A percentile compares a stretch with the other conserved stretches of the same genome.
phyloP scores from a whole-genome alignment of 1,284 basidiomycete species.

The Puccinia hordei region DNA sequence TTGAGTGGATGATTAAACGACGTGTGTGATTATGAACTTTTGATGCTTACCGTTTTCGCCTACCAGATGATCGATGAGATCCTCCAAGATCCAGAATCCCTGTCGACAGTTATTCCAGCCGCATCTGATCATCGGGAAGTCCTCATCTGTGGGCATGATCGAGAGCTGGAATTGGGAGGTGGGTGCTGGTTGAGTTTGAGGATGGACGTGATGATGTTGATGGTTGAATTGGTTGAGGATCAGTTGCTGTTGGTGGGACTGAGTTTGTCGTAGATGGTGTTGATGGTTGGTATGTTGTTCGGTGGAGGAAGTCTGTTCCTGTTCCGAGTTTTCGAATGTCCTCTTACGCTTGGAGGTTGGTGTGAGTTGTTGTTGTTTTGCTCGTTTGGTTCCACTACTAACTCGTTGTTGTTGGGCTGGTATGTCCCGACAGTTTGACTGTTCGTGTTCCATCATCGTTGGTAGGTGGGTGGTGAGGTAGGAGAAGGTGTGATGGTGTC shows the following conservation, averaged over 20 bases:
- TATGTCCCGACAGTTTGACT: background rate
- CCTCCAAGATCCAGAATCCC: constrained; percentile 37
- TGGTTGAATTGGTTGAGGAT: background rate
- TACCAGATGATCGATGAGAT: constrained; percentile 32
- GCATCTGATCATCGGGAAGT: constrained; percentile 49
- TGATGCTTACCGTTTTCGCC: constrained; percentile 31
- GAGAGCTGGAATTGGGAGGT: background rate
- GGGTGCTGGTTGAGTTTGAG: background rate
- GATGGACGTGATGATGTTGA: background rate
- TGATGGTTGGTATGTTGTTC: background rate
- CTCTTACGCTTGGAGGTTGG: constrained; percentile 1
- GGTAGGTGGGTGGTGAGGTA: too few relatives aligned
- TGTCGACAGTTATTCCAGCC: constrained; percentile 39
- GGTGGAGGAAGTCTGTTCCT: background rate
- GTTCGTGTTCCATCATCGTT: background rate
- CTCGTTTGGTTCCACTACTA: too few relatives aligned
- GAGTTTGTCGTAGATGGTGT: background rate
- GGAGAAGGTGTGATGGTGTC: too few relatives aligned
- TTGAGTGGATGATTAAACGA: background rate
- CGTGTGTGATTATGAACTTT: background rate
- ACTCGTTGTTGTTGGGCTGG: too few relatives aligned
- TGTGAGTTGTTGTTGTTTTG: too few relatives aligned
- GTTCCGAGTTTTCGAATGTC: background rate
- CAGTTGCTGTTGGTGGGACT: too few relatives aligned
- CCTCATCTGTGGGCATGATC: constrained; percentile 14